A percentile compares a stretch with the other conserved stretches of the same genome.
These are phyloP conservation scores for Schizochytrium sp. DNA, from an alignment of 108 stramenopile genomes.

Conservation along the genomic window DNA sequence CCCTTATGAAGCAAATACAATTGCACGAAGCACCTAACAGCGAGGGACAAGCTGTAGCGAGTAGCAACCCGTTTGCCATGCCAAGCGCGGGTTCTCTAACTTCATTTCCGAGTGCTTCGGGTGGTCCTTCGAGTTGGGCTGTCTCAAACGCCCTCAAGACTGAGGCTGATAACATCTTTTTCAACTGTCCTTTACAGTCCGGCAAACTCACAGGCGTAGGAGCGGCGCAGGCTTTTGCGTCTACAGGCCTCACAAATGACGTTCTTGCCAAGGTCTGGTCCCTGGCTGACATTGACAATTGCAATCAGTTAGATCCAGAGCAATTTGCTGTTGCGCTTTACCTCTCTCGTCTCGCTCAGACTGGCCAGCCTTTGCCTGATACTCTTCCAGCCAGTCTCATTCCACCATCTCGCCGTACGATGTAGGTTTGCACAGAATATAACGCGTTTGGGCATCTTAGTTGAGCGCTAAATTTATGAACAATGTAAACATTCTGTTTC, in stretches of 20 bases:
- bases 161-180: constrained; percentile 21
- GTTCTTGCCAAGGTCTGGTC: constrained; percentile 54
- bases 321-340: constrained; percentile 75
- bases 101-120: not conserved
- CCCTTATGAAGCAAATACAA: constrained; percentile 69
- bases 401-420: constrained; percentile 57
- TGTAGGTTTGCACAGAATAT: not conserved
- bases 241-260: constrained; percentile 40
- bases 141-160: constrained; percentile 15
- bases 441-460: no score
- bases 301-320: constrained; percentile 68
- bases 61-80: no score
- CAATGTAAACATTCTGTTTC: no score
- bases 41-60: not conserved
- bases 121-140: not conserved
- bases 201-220: not conserved
- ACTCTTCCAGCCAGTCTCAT: constrained; percentile 65
- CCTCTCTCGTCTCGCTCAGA: constrained; percentile 69
- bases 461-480: no score
- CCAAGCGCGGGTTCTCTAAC: not conserved
- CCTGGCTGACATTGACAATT: constrained; percentile 63
- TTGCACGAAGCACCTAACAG: not conserved
- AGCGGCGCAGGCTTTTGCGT: constrained; percentile 20
- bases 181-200: not conserved
- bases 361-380: constrained; percentile 69